Evolutionary conservation across 345 rosid species (phyloP).

Genomic region (Moricandia arvensis): DNA sequence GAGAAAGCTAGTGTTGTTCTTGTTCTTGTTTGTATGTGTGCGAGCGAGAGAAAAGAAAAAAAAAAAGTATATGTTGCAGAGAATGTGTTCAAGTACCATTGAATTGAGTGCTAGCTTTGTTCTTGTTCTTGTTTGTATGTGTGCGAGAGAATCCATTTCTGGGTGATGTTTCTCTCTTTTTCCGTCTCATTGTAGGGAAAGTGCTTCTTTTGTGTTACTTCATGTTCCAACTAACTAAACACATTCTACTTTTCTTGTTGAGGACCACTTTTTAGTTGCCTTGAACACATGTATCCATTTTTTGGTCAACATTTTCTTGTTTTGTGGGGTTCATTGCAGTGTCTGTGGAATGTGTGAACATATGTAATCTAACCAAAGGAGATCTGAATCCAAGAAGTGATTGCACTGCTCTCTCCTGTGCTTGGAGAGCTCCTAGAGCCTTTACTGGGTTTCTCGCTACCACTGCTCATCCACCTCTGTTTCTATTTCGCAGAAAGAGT

Average conservation of each 20-base stretch:
- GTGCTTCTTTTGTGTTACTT: background rate
- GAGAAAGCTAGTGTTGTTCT: too few relatives aligned
- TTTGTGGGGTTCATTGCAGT: constrained; percentile 50
- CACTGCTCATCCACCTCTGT: constrained; percentile 63
- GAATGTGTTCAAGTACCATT: background rate
- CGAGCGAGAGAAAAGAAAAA: background rate
- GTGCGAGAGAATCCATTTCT: background rate
- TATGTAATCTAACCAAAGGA: constrained; percentile 71
- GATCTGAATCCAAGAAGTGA: constrained; percentile 63
- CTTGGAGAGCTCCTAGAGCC: constrained; percentile 86
- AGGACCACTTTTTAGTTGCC: constrained; percentile 3
- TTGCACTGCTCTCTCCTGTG: constrained; percentile 76
- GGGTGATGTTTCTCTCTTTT: too few relatives aligned
- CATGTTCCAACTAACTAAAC: constrained; percentile 23
- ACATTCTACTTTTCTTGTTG: constrained; percentile 18
- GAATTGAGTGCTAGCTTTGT: background rate
- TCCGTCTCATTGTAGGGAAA: background rate
- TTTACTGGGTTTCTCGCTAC: constrained; percentile 82
- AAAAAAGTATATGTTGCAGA: background rate
- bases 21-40: too few relatives aligned
- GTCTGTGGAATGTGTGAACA: constrained; percentile 74
- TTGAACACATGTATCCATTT: constrained; percentile 2
- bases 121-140: background rate
- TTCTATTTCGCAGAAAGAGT: constrained; percentile 34
- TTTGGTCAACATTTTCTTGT: background rate